Base-by-base conservation (phyloP, 257 asterid genomes). In the Solanum pinnatisectum region DNA sequence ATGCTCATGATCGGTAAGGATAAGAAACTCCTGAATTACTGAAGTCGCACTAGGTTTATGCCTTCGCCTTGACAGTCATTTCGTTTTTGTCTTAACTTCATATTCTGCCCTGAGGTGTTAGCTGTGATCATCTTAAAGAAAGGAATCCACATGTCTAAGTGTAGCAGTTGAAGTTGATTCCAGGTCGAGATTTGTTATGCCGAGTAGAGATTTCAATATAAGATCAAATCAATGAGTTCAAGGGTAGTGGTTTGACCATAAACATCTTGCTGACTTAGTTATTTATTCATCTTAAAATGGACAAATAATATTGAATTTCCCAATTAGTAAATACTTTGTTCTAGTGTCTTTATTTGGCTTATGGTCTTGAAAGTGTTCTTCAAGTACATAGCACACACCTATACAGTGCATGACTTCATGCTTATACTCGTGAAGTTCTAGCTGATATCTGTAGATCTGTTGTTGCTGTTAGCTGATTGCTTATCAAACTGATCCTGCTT, bases 331-430 rank as follows among this genome's bases (percentile, higher is more conserved):
- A 16, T 81, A 16, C 40, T 27, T 81, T 59, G 40, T 81, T 81
- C 27, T 16, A 46, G 40, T 1, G 22, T 27, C 40, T 25, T 44
- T 27, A 49, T 72, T 49, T 20, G 37, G 39, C 65, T 46, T 82
- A 42, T 72, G 68, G 76, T 32, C 27, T 84, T 4, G 15, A 30
- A 36, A 8, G 22, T 52, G 36, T 67, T 82, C 4, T 67, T 30
- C 68, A 72, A 12, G 84, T 84, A 46, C 39, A 60, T 60, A 72
- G 79, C 33, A 56, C 46, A 56, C 70, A 27, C 40, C 52, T n/a
- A 23, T 83, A 90, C 95, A 91, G 96, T 90, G 89, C 87, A 85
- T 88, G 94, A 89, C 93, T 83, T 90, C 87, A 93, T 90, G 88
- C 87, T 91, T 92, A 91, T 94, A 82, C 95, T 93, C 79, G 89